Conservation (phyloP, 768 basidiomycete genomes). For the Filobasidium floriforme region DNA sequence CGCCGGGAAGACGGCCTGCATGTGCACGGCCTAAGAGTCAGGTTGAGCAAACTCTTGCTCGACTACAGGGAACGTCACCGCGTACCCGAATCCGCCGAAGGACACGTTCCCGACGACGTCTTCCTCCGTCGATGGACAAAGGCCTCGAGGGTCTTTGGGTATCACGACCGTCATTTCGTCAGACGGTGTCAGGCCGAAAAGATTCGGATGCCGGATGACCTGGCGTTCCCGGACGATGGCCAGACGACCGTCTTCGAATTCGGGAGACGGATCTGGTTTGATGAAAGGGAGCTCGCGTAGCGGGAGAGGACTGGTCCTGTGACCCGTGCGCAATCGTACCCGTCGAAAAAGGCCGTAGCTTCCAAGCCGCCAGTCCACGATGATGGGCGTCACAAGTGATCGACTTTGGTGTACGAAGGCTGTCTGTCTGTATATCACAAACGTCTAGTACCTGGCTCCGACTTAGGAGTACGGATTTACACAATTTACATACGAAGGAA, state of each 20-base stretch:
- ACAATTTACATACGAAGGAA: no score
- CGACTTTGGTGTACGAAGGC: no score
- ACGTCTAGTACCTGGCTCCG: no score
- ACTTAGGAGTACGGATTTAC: no score
- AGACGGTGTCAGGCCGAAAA: neutral
- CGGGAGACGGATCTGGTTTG: constrained; percentile 7
- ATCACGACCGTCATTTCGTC: neutral
- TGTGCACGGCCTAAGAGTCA: neutral
- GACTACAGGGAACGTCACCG: neutral
- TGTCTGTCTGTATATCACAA: no score
- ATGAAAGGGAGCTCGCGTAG: neutral
- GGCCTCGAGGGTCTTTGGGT: neutral
- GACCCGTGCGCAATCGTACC: no score
- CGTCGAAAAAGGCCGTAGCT: no score
- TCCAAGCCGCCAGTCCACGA: no score
- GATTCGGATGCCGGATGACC: neutral
- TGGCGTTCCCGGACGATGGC: constrained; percentile 5
- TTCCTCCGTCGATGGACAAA: neutral
- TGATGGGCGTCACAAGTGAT: no score
- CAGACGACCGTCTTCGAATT: constrained; percentile 3
- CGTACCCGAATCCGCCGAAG: neutral
- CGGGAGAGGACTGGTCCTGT: no score
- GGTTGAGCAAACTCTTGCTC: neutral
- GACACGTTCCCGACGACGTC: neutral
- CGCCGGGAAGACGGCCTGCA: neutral